Conservation (phyloP, 1,284 basidiomycete species). For the Pseudozyma pruni region DNA sequence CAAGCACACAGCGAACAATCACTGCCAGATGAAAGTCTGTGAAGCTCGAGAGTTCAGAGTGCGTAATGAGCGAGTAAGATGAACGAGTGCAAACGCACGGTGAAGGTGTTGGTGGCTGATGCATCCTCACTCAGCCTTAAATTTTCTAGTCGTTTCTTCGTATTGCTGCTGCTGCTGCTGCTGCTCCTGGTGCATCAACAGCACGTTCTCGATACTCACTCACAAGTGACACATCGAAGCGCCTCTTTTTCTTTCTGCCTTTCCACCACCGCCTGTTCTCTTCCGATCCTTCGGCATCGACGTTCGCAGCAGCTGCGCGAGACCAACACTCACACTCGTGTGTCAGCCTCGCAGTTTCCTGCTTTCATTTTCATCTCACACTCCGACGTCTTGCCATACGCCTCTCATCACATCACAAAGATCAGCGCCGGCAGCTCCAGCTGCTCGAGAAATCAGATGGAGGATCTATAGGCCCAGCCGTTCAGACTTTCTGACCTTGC, state of each 20-base stretch:
- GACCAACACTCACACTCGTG: constrained; percentile 16
- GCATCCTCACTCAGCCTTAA: not conserved
- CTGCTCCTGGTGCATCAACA: not conserved
- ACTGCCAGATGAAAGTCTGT: too few species aligned
- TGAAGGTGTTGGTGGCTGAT: constrained; percentile 3
- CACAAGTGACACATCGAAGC: not conserved
- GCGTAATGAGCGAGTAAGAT: too few species aligned
- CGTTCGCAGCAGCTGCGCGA: not conserved
- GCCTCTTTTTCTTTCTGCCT: not conserved
- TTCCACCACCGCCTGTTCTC: not conserved
- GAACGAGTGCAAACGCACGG: too few species aligned
- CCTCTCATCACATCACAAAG: too few species aligned
- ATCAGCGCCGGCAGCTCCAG: too few species aligned
- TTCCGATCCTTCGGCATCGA: not conserved
- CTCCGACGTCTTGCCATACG: not conserved
- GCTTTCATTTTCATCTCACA: too few species aligned
- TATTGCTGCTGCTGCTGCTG: not conserved
- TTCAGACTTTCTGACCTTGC: not conserved
- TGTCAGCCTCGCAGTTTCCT: constrained; percentile 13
- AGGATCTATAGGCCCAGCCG: too few species aligned
- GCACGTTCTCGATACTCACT: not conserved
- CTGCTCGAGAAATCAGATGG: not conserved
- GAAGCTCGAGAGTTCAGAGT: too few species aligned
- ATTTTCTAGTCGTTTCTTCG: constrained; percentile 4
- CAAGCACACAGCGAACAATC: too few species aligned